Conservation (phyloP, 176 grass and related monocot species). For the Hsuehochloa calcarea region DNA sequence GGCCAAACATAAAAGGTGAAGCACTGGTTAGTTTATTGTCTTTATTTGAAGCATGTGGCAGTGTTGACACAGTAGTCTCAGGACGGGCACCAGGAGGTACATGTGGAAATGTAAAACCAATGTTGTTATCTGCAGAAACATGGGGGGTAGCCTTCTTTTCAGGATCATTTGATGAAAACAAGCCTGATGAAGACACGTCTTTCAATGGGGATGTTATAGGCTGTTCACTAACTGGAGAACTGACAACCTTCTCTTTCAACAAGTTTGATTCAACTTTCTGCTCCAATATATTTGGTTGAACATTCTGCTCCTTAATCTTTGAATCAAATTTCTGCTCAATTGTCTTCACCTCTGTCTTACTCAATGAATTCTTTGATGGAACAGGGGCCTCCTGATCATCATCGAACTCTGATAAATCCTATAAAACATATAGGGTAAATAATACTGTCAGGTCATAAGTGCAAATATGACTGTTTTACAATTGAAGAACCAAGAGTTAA, state of each 20-base stretch:
- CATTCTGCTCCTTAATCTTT: slow-evolving; percentile 31
- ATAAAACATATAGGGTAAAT: background rate
- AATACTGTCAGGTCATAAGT: background rate
- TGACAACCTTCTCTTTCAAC: slow-evolving; percentile 19
- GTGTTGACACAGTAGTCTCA: slow-evolving; percentile 19
- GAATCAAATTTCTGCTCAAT: slow-evolving; percentile 28
- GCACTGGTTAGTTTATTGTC: slow-evolving; percentile 14
- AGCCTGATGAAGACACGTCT: slow-evolving; percentile 19
- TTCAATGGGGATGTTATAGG: slow-evolving; percentile 24
- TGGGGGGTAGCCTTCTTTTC: slow-evolving; percentile 29
- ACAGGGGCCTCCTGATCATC: slow-evolving; percentile 39
- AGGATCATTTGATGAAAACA: slow-evolving; percentile 37
- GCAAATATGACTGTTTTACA: background rate
- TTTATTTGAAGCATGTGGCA: slow-evolving; percentile 30
- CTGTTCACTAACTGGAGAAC: slow-evolving; percentile 14
- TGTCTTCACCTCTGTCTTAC: slow-evolving; percentile 24
- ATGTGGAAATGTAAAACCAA: slow-evolving; percentile 44
- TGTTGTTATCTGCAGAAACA: slow-evolving; percentile 30
- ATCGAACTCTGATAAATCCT: slow-evolving; percentile 54
- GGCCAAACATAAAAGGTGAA: slow-evolving; percentile 40
- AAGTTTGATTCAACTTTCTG: slow-evolving; percentile 34
- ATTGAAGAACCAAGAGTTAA: background rate
- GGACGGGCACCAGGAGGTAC: background rate
- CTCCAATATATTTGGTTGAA: slow-evolving; percentile 26
- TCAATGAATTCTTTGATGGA: slow-evolving; percentile 20